phyloP scores from a whole-genome alignment of 192 early-diverging fungal genomes.

The Geranomyces michiganensis region DNA sequence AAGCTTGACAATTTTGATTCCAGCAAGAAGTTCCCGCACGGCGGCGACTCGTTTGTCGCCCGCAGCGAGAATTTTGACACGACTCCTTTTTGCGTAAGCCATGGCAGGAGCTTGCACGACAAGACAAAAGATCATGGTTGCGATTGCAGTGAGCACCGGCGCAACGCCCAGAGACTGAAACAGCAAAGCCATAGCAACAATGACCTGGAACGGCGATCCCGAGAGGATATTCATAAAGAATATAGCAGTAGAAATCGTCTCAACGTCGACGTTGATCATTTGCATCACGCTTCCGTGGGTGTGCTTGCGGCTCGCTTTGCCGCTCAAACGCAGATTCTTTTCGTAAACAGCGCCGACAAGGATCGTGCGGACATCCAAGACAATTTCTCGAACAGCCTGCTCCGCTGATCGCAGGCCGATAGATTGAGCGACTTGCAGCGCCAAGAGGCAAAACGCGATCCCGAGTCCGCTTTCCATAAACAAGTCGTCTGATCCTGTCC shows the following conservation, averaged over 20 bases:
- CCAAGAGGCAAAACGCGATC: not conserved
- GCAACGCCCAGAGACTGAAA: constrained; percentile 24
- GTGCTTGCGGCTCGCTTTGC: not conserved
- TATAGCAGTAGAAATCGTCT: constrained; percentile 8
- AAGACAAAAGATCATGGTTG: not conserved
- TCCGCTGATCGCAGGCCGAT: not conserved
- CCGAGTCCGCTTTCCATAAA: not conserved
- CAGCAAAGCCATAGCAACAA: not conserved
- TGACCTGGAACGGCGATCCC: constrained; percentile 12
- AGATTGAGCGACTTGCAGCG: not conserved
- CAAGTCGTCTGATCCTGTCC: not conserved
- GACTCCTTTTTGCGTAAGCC: not conserved
- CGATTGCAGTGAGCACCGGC: constrained; percentile 10
- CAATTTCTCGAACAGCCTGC: constrained; percentile 1
- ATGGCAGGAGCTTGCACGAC: not conserved
- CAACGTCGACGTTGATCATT: constrained; percentile 37
- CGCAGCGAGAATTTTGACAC: not conserved
- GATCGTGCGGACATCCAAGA: constrained; percentile 31
- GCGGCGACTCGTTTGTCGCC: constrained; percentile 4
- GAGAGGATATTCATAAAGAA: constrained; percentile 12
- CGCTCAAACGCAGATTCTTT: constrained; percentile 38
- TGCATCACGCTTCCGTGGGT: constrained; percentile 27
- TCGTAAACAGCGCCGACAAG: constrained; percentile 51
- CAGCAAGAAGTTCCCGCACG: constrained; percentile 7
- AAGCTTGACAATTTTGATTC: constrained; percentile 84